phyloP scores from a whole-genome alignment of 306 rosid species.

The Lupinus albus region DNA sequence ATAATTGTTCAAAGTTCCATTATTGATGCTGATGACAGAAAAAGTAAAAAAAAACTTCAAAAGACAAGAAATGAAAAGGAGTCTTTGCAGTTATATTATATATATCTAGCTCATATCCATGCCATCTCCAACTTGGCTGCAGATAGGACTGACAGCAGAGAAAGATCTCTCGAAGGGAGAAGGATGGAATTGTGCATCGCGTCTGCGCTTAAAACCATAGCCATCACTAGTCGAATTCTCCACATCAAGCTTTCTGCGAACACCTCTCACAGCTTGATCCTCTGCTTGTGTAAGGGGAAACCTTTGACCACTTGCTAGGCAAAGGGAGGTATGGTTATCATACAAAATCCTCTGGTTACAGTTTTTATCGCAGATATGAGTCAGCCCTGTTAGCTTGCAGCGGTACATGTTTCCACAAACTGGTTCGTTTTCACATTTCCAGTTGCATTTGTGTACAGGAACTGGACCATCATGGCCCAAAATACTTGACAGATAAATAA shows the following conservation, averaged over 20 bases:
- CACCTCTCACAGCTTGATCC: conserved; percentile 91
- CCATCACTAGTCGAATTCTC: conserved; percentile 59
- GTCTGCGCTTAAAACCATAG: conserved; percentile 74
- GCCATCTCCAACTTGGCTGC: conserved; percentile 95
- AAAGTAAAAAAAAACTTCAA: conserved; percentile 41
- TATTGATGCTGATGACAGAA: conserved; percentile 46
- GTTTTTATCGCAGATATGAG: conserved; percentile 99
- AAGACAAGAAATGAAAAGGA: conserved; percentile 52
- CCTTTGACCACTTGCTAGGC: conserved; percentile 76
- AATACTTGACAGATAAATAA: conserved; percentile 91
- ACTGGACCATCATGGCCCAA: conserved; percentile 77
- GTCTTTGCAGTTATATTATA: conserved; percentile 49
- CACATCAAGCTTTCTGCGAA: conserved; percentile 81
- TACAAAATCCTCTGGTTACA: conserved; percentile 96
- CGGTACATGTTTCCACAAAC: conserved; percentile 93
- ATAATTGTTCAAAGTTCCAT: conserved; percentile 56
- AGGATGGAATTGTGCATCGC: conserved; percentile 88
- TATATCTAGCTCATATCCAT: conserved; percentile 78
- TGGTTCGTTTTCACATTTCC: conserved; percentile 92
- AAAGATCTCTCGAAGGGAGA: conserved; percentile 93
- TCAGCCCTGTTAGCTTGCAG: conserved; percentile 91
- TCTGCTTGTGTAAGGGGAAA: conserved; percentile 71
- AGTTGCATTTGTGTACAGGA: conserved; percentile 86
- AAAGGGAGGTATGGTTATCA: conserved; percentile 95
- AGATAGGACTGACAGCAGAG: conserved; percentile 83